These are phyloP conservation scores for Lophiotrema nucula DNA, from an alignment of 495 filamentous ascomycete species.

Conservation along the genomic window DNA sequence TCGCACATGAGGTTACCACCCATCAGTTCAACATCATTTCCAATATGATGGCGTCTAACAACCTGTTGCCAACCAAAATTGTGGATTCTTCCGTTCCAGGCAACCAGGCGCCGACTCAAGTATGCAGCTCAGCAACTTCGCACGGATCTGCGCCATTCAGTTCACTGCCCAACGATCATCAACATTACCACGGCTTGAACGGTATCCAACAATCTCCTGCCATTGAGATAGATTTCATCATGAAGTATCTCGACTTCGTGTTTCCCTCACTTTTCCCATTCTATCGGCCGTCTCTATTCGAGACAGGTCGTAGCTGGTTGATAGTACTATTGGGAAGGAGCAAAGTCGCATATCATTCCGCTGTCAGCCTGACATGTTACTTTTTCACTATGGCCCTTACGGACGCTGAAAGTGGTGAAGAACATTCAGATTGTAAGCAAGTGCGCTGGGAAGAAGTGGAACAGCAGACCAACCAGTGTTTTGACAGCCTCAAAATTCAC, in stretches of 20 bases:
- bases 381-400: constrained; percentile 9
- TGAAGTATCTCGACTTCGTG: constrained; percentile 10
- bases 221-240: constrained; percentile 10
- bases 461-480: constrained; percentile 9
- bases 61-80: constrained; percentile 1
- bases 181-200: not conserved
- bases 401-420: constrained; percentile 1
- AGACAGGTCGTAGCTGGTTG: constrained; percentile 15
- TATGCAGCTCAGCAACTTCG: no score
- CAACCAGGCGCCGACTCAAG: no score
- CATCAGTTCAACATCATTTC: constrained; percentile 13
- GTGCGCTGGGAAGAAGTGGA: not conserved
- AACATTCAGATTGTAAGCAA: constrained; percentile 2
- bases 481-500: not conserved
- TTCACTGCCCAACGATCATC: not conserved
- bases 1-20: not conserved
- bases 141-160: not conserved
- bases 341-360: constrained; percentile 9
- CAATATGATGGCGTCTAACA: constrained; percentile 8
- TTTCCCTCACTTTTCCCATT: constrained; percentile 10
- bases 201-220: not conserved
- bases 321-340: not conserved
- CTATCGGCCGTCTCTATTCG: constrained; percentile 1
- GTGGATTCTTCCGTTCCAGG: not conserved
- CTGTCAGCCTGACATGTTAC: constrained; percentile 12